Evolutionary conservation across 192 early-diverging fungal species (phyloP).

Genomic region (Backusella tarrabulga): DNA sequence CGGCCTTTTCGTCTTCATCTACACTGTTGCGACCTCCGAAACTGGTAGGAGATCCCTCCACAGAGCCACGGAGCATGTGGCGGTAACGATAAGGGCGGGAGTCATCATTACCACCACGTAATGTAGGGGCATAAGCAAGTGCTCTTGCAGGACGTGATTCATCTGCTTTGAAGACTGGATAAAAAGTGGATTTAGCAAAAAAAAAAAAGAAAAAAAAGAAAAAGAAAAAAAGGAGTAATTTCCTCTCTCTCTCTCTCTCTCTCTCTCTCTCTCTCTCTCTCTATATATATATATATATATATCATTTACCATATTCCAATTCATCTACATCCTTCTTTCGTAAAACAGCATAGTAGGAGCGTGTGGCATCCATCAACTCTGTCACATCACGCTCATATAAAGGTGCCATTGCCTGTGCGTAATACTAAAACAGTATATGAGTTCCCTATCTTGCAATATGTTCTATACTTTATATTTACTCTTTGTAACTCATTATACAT

Average conservation of each 20-base stretch:
- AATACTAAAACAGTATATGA: constrained; percentile 12
- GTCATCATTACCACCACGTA: constrained; percentile 22
- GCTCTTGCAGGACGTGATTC: constrained; percentile 27
- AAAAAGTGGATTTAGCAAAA: no score
- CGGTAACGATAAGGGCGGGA: constrained; percentile 22
- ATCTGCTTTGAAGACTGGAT: constrained; percentile 29
- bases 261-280: no score
- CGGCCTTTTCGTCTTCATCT: constrained; percentile 45
- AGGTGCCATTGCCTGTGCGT: constrained; percentile 53
- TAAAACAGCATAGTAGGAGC: constrained; percentile 26
- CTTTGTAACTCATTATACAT: constrained; percentile 72
- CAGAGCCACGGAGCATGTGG: constrained; percentile 29
- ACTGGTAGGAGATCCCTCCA: constrained; percentile 20
- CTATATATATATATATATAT: no score
- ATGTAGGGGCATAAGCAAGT: constrained; percentile 25
- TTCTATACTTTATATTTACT: constrained; percentile 29
- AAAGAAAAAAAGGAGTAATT: no score
- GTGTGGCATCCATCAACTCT: constrained; percentile 53
- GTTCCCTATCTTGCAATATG: no score
- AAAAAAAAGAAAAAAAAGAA: no score
- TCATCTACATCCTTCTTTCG: constrained; percentile 30
- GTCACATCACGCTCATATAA: constrained; percentile 49
- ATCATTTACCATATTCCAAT: no score
- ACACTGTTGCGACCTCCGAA: constrained; percentile 32
- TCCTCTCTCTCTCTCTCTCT: no score